Base-by-base conservation (phyloP, 305 asterid genomes). In the Fraxinus latifolia region DNA sequence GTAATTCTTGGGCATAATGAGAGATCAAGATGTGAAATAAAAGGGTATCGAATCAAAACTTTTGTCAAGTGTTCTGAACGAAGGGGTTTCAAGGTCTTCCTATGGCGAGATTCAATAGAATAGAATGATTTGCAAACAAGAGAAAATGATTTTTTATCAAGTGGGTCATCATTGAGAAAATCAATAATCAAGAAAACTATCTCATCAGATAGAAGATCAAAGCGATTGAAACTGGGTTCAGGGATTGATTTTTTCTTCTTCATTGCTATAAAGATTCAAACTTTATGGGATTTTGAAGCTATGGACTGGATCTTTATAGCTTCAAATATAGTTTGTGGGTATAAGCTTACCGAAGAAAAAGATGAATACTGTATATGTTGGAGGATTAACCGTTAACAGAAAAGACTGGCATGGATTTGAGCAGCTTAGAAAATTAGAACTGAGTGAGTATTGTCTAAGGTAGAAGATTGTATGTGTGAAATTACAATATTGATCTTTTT, bases 161-260 rank as follows among this genome's bases (percentile, higher is more conserved):
- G 77, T 34, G 95, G 94, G 92, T 90, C 84, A 8, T 89, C 95
- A 23, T 81, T 78, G 62, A 95, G 89, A 85, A 82, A 87, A 86
- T 93, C 97, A 8, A 95, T 93, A 81, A 95, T 82, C 8, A 85
- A 25, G 85, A 89, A 93, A 23, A 92, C 89, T 1, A 94, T 88
- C 79, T 93, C 97, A 70, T 92, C 97, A 0, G 93, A 88, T 39
- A 94, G 90, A 47, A 86, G 87, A 85, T 94, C 96, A 77, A 94
- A 94, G 25, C 78, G 90, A 87, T 85, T 89, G 87, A 82, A 80
- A 67, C 3, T 76, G 78, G 88, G 76, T 39, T 86, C 86, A 3
- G 32, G 78, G 21, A 76, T 32, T 19, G 87, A 21, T 53, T 82
- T 82, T 36, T 84, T 88, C 85, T 77, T 87, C 88, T 87, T 89